Evolutionary conservation across 2,329 filamentous ascomycete species (phyloP).

Genomic region (Dactylellina parvicollis): DNA sequence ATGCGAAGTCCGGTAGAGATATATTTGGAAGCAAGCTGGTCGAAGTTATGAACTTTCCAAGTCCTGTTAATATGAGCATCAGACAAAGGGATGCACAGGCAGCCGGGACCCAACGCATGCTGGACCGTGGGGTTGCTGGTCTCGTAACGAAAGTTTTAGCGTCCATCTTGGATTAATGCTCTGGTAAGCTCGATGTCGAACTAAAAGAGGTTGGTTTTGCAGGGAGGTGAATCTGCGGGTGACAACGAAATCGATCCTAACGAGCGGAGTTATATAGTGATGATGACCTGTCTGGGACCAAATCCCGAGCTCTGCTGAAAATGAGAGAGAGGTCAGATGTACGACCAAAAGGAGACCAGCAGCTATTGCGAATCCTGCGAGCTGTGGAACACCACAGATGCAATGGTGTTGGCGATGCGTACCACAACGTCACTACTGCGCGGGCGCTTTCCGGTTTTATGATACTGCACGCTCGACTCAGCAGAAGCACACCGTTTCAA

Average conservation of each 20-base stretch:
- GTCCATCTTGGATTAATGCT: conserved; percentile 22
- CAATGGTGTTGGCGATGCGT: conserved; percentile 22
- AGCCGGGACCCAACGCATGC: conserved; percentile 34
- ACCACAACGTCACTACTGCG: conserved; percentile 3
- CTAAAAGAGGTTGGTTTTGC: neutral
- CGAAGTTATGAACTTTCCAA: conserved; percentile 20
- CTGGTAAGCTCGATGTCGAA: neutral
- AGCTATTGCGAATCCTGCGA: neutral
- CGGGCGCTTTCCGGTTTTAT: conserved; percentile 4
- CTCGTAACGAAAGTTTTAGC: conserved; percentile 8
- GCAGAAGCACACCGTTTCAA: conserved; percentile 7
- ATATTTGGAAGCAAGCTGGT: conserved; percentile 12
- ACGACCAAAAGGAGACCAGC: neutral
- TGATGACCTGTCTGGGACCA: no score
- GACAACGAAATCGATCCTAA: no score
- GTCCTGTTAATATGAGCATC: conserved; percentile 8
- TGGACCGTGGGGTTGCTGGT: conserved; percentile 1
- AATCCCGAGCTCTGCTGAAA: no score
- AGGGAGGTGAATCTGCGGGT: neutral
- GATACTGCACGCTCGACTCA: conserved; percentile 12
- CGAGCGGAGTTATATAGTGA: no score
- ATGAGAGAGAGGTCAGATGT: neutral
- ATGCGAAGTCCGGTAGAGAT: conserved; percentile 4
- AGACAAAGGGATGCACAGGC: conserved; percentile 11
- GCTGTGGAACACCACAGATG: conserved; percentile 18